Base-by-base conservation (phyloP, 176 grass and related monocot genomes). In the Coix lacrymajobi region DNA sequence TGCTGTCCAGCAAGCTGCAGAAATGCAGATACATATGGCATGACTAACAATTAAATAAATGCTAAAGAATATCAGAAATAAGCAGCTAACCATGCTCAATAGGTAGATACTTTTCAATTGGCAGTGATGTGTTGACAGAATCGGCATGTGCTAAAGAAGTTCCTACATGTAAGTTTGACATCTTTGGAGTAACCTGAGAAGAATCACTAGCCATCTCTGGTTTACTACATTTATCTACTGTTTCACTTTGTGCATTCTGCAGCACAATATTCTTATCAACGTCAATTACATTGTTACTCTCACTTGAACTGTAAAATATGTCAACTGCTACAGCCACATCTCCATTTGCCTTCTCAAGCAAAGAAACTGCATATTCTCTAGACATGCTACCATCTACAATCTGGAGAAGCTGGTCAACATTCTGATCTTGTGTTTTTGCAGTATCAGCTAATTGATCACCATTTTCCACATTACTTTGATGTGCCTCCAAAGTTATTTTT, bases 1-100 rank as follows among this genome's bases (percentile, higher is more conserved):
- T 90, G 82, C 71, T 85, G 90, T 98, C 96, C 96, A 98, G 88
- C 92, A 98, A 84, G 91, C 92, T 98, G 92, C 71, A 95, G 81
- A 84, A 94, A 66, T 83, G 56, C 73, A 76, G 10, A 89, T 71
- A 38, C 61, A 73, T 83, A 73, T 80, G 51, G 76, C 32, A 79
- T 92, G 81, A 79, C 79, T 86, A 25, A 43, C 69, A 51, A 84
- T 57, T 17, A n/a, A 89, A 83, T 28, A 87, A 77, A 66, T 82
- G 71, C 66, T 83, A 74, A 91, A 79, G 86, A 38, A 33, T 79
- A 46, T 62, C 72, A 48, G 71, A 57, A 17, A 56, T 57, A 73
- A 77, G 71, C 15, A 39, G 88, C 92, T 81, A 91, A 98, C 90
- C 96, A 91, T 98, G 84, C 11, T 86, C 85, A 68, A 93, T 51